Conservation (phyloP, 2,329 filamentous ascomycete genomes). For the Trichophyton mentagrophytes region DNA sequence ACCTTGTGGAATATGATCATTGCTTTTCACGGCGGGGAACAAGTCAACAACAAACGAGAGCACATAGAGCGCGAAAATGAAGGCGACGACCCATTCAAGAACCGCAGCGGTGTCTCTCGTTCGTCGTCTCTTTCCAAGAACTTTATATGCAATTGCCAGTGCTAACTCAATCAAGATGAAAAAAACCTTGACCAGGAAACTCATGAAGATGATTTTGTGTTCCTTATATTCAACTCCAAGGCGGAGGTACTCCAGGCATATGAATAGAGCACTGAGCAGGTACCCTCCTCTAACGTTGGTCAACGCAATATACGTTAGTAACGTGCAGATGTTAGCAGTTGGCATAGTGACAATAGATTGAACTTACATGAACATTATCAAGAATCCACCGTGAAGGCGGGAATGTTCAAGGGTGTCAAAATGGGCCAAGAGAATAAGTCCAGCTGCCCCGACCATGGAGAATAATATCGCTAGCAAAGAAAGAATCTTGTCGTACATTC, state of each 20-base stretch:
- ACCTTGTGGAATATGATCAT: conserved; percentile 34
- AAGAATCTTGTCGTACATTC: conserved; percentile 28
- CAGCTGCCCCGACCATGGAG: conserved; percentile 61
- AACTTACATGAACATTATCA: conserved; percentile 61
- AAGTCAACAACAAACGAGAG: conserved; percentile 81
- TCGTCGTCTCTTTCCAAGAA: conserved; percentile 32
- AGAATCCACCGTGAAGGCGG: conserved; percentile 58
- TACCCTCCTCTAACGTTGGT: conserved; percentile 48
- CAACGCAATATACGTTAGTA: not conserved
- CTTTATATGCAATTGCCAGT: conserved; percentile 56
- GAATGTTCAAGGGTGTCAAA: conserved; percentile 68
- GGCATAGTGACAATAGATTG: not conserved
- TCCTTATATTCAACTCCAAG: conserved; percentile 64
- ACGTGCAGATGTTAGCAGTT: not conserved
- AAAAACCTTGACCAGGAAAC: conserved; percentile 74
- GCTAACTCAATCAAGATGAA: conserved; percentile 72
- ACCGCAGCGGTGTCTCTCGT: conserved; percentile 57
- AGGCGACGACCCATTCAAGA: conserved; percentile 65
- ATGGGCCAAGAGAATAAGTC: conserved; percentile 69
- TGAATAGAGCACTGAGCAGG: conserved; percentile 70
- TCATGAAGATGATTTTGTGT: conserved; percentile 57
- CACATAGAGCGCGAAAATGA: conserved; percentile 80
- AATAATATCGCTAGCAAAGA: conserved; percentile 39
- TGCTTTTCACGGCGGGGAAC: conserved; percentile 58
- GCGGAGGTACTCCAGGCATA: conserved; percentile 80